Evolutionary conservation across 1,284 basidiomycete species (phyloP).

Genomic region (Pseudozyma tsukubaensis): DNA sequence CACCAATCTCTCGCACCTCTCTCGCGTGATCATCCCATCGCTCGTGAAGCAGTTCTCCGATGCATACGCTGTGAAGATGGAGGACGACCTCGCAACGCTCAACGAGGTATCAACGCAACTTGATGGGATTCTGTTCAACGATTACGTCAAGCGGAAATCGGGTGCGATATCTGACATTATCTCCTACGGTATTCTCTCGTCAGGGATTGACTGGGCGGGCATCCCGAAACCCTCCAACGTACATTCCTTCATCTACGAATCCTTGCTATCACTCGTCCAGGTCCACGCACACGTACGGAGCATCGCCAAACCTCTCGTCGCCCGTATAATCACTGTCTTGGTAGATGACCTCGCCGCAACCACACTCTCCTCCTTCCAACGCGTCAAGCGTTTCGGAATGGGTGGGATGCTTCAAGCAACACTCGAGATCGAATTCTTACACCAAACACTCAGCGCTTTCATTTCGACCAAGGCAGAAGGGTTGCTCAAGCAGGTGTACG

Average conservation of each 20-base stretch:
- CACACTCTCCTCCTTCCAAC: slow-evolving; percentile 83
- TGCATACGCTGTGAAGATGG: slow-evolving; percentile 79
- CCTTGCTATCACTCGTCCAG: slow-evolving; percentile 86
- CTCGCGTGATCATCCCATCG: slow-evolving; percentile 78
- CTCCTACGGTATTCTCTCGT: slow-evolving; percentile 81
- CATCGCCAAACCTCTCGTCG: slow-evolving; percentile 80
- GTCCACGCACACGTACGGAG: slow-evolving; percentile 90
- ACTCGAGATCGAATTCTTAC: slow-evolving; percentile 97
- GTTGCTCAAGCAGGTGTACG: slow-evolving; percentile 89
- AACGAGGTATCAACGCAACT: slow-evolving; percentile 82
- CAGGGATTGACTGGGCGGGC: slow-evolving; percentile 88
- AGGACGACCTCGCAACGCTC: slow-evolving; percentile 83
- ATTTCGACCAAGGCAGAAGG: slow-evolving; percentile 83
- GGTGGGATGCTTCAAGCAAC: slow-evolving; percentile 99
- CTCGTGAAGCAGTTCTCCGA: slow-evolving; percentile 84
- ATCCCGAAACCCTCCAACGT: slow-evolving; percentile 87
- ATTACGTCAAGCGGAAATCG: slow-evolving; percentile 84
- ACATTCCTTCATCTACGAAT: slow-evolving; percentile 91
- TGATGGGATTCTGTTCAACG: slow-evolving; percentile 86
- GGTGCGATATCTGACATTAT: slow-evolving; percentile 78
- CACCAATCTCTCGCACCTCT: slow-evolving; percentile 86
- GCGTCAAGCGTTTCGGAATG: slow-evolving; percentile 90
- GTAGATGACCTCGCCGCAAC: slow-evolving; percentile 85
- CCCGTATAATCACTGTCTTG: slow-evolving; percentile 82
- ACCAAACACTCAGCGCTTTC: slow-evolving; percentile 90